phyloP scores from a whole-genome alignment of 306 rosid species.

The Vachellia pachyceras region DNA sequence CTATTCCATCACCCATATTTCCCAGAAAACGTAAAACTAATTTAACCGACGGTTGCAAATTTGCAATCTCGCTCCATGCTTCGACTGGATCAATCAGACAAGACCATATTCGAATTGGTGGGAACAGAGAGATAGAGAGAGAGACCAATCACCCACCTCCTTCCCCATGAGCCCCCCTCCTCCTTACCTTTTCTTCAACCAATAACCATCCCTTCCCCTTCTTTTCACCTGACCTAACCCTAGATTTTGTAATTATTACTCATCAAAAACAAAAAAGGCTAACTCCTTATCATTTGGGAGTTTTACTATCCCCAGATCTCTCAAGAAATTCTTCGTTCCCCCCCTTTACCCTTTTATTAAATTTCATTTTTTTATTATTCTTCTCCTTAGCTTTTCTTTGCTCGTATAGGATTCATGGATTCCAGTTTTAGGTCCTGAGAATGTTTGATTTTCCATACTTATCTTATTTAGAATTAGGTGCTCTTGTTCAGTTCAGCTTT shows the following conservation, averaged over 20 bases:
- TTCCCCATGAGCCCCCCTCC: neutral
- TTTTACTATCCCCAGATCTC: constrained; percentile 48
- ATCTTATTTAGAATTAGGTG: constrained; percentile 33
- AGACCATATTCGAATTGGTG: constrained; percentile 26
- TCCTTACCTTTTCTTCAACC: neutral
- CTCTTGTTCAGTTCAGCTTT: constrained; percentile 52
- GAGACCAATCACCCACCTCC: constrained; percentile 22
- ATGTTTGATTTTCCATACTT: constrained; percentile 12
- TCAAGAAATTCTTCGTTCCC: neutral
- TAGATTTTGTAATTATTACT: constrained; percentile 16
- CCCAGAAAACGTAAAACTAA: neutral
- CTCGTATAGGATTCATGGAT: constrained; percentile 39
- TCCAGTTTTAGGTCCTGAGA: constrained; percentile 20
- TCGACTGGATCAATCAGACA: constrained; percentile 19
- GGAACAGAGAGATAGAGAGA: constrained; percentile 19
- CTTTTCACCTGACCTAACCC: constrained; percentile 38
- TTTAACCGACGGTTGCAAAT: constrained; percentile 36
- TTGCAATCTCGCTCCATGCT: constrained; percentile 17
- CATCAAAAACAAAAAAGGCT: neutral
- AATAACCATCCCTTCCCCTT: neutral
- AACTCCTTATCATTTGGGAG: neutral
- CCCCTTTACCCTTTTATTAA: neutral
- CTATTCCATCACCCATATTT: neutral
- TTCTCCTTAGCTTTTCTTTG: neutral
- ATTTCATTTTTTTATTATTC: neutral